Conservation (phyloP, 75 land plant genomes). For the Cupressus sempervirens region DNA sequence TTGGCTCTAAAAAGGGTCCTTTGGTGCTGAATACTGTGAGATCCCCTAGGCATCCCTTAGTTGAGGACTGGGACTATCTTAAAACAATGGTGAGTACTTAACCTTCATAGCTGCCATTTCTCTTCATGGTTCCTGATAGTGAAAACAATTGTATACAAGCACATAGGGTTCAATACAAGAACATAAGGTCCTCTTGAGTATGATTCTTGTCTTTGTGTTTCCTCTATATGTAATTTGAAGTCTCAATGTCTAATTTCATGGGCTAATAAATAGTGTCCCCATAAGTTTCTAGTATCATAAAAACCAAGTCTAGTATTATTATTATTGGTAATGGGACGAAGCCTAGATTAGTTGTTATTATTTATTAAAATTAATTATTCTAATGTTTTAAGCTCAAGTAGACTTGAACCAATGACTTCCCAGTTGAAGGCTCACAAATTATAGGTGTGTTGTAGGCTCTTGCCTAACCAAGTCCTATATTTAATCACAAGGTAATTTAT, state of each 20-base stretch:
- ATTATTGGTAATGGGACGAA: too few relatives aligned
- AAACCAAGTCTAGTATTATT: too few relatives aligned
- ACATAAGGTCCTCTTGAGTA: not conserved
- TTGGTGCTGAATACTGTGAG: conserved; percentile 39
- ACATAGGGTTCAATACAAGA: not conserved
- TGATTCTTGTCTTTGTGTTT: not conserved
- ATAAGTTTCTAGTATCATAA: too few relatives aligned
- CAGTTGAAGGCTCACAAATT: too few relatives aligned
- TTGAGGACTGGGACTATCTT: conserved; percentile 81
- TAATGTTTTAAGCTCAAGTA: too few relatives aligned
- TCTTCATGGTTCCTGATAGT: not conserved
- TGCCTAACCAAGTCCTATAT: too few relatives aligned
- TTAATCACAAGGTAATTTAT: not conserved
- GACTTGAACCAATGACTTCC: too few relatives aligned
- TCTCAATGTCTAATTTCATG: too few relatives aligned
- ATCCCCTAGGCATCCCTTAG: conserved; percentile 56
- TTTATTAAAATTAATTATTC: too few relatives aligned
- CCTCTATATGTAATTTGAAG: not conserved
- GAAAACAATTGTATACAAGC: not conserved
- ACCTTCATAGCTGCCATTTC: not conserved
- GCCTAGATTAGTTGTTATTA: too few relatives aligned
- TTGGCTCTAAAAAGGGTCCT: conserved; percentile 55
- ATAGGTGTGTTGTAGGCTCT: too few relatives aligned
- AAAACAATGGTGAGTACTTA: conserved; percentile 52
- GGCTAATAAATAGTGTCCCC: too few relatives aligned